Evolutionary conservation across 192 early-diverging fungal genomes (phyloP).

Genomic region (Diversispora eburnea): DNA sequence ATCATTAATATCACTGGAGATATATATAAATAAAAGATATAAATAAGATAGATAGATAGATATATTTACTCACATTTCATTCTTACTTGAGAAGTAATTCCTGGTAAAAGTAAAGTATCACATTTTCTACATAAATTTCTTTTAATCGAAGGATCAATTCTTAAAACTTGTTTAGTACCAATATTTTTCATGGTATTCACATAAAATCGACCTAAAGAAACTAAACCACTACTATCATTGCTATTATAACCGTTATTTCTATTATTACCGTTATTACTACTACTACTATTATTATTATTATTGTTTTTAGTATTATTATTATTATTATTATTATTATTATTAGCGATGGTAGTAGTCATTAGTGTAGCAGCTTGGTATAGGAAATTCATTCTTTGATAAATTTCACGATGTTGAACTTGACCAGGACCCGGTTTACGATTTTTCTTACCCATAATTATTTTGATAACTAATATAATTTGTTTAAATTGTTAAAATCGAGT

Average conservation of each 20-base stretch:
- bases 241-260: conserved; percentile 10
- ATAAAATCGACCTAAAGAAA: conserved; percentile 22
- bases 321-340: background rate
- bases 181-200: conserved; percentile 25
- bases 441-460: conserved; percentile 3
- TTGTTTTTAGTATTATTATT: background rate
- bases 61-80: conserved; percentile 27
- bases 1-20: background rate
- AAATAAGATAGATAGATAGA: background rate
- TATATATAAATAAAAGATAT: too few relatives aligned
- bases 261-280: background rate
- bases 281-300: background rate
- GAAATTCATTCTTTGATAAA: conserved; percentile 65
- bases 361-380: conserved; percentile 60
- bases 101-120: conserved; percentile 25
- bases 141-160: conserved; percentile 30
- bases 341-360: conserved; percentile 41
- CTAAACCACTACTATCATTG: conserved; percentile 4
- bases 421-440: conserved; percentile 36
- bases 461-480: too few relatives aligned
- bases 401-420: conserved; percentile 45
- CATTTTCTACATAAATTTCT: conserved; percentile 19
- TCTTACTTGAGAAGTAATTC: conserved; percentile 21
- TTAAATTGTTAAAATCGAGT: too few relatives aligned
- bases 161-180: conserved; percentile 28